A percentile compares a stretch with the other conserved stretches of the same genome.
Conservation (phyloP, 805 yeast species). For the Metschnikowia drakensbergensis region DNA sequence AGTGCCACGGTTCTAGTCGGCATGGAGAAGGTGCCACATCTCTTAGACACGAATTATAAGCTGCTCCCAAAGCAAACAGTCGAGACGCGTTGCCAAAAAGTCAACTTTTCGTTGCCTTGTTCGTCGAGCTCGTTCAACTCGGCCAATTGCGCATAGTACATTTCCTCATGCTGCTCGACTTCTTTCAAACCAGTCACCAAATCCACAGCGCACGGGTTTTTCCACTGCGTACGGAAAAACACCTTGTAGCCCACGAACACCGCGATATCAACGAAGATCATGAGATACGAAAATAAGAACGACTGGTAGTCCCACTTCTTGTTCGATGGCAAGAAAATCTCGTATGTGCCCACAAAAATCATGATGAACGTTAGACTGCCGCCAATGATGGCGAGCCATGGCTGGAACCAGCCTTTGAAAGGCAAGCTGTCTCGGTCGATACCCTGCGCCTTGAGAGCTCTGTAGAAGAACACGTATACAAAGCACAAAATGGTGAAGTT, state of each 20-base stretch:
- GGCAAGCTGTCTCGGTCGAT: constrained; percentile 16
- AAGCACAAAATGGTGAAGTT: constrained; percentile 29
- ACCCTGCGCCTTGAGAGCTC: constrained; percentile 20
- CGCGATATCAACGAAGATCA: constrained; percentile 17
- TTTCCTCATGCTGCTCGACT: constrained; percentile 37
- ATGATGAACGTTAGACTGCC: constrained; percentile 16
- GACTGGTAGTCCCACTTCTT: constrained; percentile 11
- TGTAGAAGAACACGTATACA: constrained; percentile 15
- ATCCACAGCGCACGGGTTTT: constrained; percentile 17
- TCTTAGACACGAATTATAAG: constrained; percentile 1
- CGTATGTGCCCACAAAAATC: constrained; percentile 18
- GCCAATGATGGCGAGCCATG: constrained; percentile 25
- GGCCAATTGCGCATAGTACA: constrained; percentile 20
- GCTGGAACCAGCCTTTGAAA: constrained; percentile 20
- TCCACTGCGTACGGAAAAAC: constrained; percentile 14
- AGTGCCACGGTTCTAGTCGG: no score
- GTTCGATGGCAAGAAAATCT: constrained; percentile 14
- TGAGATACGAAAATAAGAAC: constrained; percentile 17
- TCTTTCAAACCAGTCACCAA: constrained; percentile 34
- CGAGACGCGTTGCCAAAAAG: constrained; percentile 16
- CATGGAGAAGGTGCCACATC: no score
- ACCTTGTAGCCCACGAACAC: constrained; percentile 16
- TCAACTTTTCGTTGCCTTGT: constrained; percentile 20
- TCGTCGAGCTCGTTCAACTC: constrained; percentile 14
- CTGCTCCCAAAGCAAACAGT: constrained; percentile 28